Conservation (phyloP, 208 protist genomes). For the Wallacemonas sp. region DNA sequence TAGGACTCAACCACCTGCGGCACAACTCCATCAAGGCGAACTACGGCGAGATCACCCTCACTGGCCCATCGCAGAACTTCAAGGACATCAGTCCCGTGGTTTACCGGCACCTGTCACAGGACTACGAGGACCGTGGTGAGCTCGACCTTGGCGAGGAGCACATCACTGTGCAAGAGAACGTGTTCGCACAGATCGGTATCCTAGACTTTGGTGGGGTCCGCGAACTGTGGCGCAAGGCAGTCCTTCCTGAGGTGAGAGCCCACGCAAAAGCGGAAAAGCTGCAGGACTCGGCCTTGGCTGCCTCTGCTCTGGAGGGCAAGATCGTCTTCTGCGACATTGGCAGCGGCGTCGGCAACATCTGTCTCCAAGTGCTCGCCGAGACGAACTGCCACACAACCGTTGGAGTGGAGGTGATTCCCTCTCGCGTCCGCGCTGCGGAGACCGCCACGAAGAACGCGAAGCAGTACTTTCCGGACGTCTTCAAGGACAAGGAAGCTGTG, state of each 20-base stretch:
- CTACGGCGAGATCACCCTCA: constrained; percentile 34
- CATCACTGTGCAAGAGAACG: constrained; percentile 70
- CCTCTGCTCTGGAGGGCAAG: constrained; percentile 40
- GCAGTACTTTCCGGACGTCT: constrained; percentile 49
- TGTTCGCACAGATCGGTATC: constrained; percentile 80
- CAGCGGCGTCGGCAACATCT: constrained; percentile 84
- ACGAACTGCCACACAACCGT: constrained; percentile 68
- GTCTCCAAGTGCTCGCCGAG: constrained; percentile 79
- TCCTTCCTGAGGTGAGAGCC: constrained; percentile 45
- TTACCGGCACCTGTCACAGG: constrained; percentile 51
- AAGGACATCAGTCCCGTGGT: constrained; percentile 42
- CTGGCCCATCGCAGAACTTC: constrained; percentile 47
- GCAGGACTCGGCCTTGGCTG: constrained; percentile 24
- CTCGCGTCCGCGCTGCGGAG: constrained; percentile 48
- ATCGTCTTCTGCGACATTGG: constrained; percentile 86
- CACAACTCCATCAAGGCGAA: constrained; percentile 56
- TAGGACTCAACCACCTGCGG: constrained; percentile 51
- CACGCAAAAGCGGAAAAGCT: constrained; percentile 11
- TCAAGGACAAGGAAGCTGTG: constrained; percentile 53
- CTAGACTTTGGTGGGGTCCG: constrained; percentile 71
- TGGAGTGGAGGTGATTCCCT: constrained; percentile 82
- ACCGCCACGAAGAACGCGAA: constrained; percentile 51
- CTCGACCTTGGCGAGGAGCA: constrained; percentile 64
- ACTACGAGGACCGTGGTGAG: constrained; percentile 64
- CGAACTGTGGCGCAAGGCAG: constrained; percentile 70